A percentile compares a stretch with the other conserved stretches of the same genome.
Evolutionary conservation across 2,329 filamentous ascomycete genomes (phyloP).

Genomic region (Penicillium sp.): DNA sequence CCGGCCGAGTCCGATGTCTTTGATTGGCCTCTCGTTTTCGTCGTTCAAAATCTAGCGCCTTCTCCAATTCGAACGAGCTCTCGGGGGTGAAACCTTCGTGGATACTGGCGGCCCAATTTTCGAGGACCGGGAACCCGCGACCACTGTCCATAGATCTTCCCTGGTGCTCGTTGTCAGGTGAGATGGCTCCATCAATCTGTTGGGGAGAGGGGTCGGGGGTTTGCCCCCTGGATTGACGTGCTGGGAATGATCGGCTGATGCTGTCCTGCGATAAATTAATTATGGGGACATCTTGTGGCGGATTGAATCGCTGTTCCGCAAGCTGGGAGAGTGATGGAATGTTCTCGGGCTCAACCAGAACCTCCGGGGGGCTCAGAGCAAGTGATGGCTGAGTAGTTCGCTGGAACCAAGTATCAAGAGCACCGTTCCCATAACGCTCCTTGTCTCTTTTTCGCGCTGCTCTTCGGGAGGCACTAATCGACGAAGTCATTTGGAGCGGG

Average conservation of each 20-base stretch:
- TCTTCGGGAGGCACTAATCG: constrained; percentile 2
- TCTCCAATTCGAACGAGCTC: constrained; percentile 22
- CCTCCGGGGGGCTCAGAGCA: background rate
- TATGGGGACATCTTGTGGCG: background rate
- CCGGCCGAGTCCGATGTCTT: constrained; percentile 7
- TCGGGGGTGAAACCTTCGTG: constrained; percentile 16
- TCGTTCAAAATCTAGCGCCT: constrained; percentile 32
- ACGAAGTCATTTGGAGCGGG: background rate
- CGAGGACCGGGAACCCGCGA: constrained; percentile 31
- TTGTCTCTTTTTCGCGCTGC: constrained; percentile 25
- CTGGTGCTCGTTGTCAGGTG: background rate
- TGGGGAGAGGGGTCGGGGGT: background rate
- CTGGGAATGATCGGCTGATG: too few relatives aligned
- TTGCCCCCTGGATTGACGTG: background rate
- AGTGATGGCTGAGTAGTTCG: constrained; percentile 25
- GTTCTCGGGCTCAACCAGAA: background rate
- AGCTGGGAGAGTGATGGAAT: constrained; percentile 26
- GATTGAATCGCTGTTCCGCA: constrained; percentile 24
- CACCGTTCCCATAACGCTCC: constrained; percentile 32
- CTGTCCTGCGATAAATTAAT: background rate
- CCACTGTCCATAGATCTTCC: constrained; percentile 28
- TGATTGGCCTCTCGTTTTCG: constrained; percentile 33
- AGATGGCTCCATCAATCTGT: background rate
- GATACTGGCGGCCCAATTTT: constrained; percentile 33
- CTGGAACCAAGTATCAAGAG: constrained; percentile 33